Conservation (phyloP, 805 yeast species). For the Torulaspora delbrueckii region DNA sequence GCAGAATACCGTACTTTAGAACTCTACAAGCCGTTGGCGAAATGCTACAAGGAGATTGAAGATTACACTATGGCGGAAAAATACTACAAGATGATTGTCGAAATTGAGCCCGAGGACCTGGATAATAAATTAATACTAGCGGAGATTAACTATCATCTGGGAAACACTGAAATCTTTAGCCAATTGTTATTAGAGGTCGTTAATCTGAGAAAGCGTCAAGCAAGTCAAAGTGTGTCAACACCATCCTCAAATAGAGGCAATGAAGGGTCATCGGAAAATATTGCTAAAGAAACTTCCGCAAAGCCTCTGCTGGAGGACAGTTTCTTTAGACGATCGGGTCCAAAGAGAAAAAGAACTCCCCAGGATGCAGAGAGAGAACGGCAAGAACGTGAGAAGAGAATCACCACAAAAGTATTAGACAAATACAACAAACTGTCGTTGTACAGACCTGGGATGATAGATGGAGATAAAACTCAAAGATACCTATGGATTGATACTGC, state of each 20-base stretch:
- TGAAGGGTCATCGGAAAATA: slow-evolving; percentile 8
- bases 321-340: slow-evolving; percentile 25
- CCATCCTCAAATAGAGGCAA: slow-evolving; percentile 7
- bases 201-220: slow-evolving; percentile 36
- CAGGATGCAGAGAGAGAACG: slow-evolving; percentile 43
- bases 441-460: slow-evolving; percentile 44
- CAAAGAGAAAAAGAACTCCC: slow-evolving; percentile 30
- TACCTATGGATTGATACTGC: slow-evolving; percentile 81
- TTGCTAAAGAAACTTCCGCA: slow-evolving; percentile 16
- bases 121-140: slow-evolving; percentile 76
- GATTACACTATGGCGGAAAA: slow-evolving; percentile 60
- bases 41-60: slow-evolving; percentile 70
- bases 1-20: slow-evolving; percentile 51
- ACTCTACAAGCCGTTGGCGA: slow-evolving; percentile 53
- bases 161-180: slow-evolving; percentile 54
- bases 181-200: slow-evolving; percentile 50
- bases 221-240: slow-evolving; percentile 18
- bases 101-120: slow-evolving; percentile 55
- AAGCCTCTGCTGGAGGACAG: slow-evolving; percentile 34
- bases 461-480: slow-evolving; percentile 56
- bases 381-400: slow-evolving; percentile 50
- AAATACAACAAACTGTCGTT: slow-evolving; percentile 52
- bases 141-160: slow-evolving; percentile 68
- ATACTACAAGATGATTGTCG: slow-evolving; percentile 51
- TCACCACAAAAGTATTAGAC: slow-evolving; percentile 52